Base-by-base conservation (phyloP, 306 rosid genomes). In the Vigna nakashimae region DNA sequence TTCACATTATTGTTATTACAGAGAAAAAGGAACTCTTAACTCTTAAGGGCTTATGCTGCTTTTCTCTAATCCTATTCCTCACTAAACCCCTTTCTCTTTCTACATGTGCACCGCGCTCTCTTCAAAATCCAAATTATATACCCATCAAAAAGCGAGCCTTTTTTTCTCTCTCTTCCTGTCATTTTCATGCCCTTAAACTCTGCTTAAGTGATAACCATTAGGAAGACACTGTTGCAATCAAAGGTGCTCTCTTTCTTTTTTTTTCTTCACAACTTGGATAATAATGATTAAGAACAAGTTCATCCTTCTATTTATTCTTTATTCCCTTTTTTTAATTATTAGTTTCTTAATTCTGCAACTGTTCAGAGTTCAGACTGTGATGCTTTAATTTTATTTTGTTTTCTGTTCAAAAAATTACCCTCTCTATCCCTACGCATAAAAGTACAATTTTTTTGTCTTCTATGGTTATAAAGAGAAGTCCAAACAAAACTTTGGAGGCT, bases 71-170 rank as follows among this genome's bases (percentile, higher is more conserved):
- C 30, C 63, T 70, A 52, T 46, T 62, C 36, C 32, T 50, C 24
- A 3, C 24, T 58, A 73, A 66, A 50, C 51, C 79, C 58, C 71
- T n/a, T 59, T 78, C 36, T 40, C 56, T 58, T 73, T 64, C 22
- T 38, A 52, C 26, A 22, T 49, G 70, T 58, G 75, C 59, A 15
- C 10, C 43, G 80, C 65, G 64, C 76, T 48, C 63, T 32, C 64
- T 14, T 68, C 42, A 1, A 59, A 59, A 30, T 13, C 2, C 11
- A 59, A 59, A 59, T 59, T 28, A 49, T 74, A 32, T 3, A 13
- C n/a, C 9, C 75, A 48, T 71, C 4, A 78, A 73, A 78, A 73
- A 15, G 6, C 62, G 69, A 68, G 63, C 83, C 38, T 22, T 67
- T 55, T 3, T 16, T 53, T 9, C 9, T 72, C 30, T 26, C 26